These are phyloP conservation scores for Trichoderma asperelloides DNA, from an alignment of 495 filamentous ascomycete species.

Conservation along the genomic window DNA sequence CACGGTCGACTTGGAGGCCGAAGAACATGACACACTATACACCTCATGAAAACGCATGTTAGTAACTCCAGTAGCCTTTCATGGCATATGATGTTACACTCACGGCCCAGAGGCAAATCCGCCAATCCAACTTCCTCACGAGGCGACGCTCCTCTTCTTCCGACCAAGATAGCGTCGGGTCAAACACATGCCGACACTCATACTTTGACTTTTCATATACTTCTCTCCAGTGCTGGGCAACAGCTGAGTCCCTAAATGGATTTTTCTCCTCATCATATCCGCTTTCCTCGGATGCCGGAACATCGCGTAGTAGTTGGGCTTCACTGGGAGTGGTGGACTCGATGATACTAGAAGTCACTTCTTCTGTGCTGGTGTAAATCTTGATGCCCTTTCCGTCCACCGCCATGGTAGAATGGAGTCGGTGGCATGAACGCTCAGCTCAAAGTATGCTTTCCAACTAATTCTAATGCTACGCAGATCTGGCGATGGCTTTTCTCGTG, in stretches of 20 bases:
- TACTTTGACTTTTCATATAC: slow-evolving; percentile 43
- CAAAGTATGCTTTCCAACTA: too few species aligned
- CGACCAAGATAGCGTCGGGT: slow-evolving; percentile 44
- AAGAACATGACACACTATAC: slow-evolving; percentile 13
- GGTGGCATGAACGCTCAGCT: too few species aligned
- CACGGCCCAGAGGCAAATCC: slow-evolving; percentile 42
- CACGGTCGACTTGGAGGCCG: slow-evolving; percentile 15
- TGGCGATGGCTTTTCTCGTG: too few species aligned
- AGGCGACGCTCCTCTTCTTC: slow-evolving; percentile 43
- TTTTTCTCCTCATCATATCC: slow-evolving; percentile 17
- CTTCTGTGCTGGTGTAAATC: not conserved
- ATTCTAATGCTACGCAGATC: too few species aligned
- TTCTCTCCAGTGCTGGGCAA: slow-evolving; percentile 35
- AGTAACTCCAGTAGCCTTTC: not conserved
- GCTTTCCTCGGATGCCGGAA: slow-evolving; percentile 12
- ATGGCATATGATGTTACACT: slow-evolving; percentile 6
- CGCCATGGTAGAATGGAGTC: not conserved
- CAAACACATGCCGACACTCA: slow-evolving; percentile 43
- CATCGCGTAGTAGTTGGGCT: not conserved
- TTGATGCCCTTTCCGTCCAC: not conserved
- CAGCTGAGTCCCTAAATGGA: slow-evolving; percentile 36
- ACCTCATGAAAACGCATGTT: not conserved
- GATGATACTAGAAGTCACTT: not conserved
- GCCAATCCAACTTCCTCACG: slow-evolving; percentile 44
- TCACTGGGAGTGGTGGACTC: not conserved